Evolutionary conservation across 2,329 filamentous ascomycete species (phyloP), one percentile per base, ranked within the genome.

Genomic region (Chalara sp.): DNA sequence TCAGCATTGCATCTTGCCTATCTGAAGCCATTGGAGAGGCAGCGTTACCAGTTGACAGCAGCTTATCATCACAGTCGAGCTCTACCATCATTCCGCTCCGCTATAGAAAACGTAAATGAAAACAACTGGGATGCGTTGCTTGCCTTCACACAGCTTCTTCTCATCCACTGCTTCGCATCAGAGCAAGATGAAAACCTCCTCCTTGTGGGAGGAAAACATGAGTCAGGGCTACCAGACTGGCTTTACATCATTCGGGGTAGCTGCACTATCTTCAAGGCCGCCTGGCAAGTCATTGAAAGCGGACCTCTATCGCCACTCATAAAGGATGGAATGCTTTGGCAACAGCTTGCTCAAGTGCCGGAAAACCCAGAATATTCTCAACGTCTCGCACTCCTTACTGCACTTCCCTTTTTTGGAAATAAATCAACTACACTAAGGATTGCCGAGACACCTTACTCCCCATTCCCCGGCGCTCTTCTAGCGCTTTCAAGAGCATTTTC

Each of bases 151-250:
- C 53, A 58, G 7, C 50, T 60, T 30, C 49, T 57, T 13, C 43
- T 57, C 48, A 48, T 58, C 6, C 48, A 55, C 33, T 52, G 44
- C 29, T 52, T 57, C 40, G 54, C 55, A 37, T 47, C 53, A 37
- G 42, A 49, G 29, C 50, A 54, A 45, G 48, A 61, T 30, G 52
- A 46, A 21, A 50, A 52, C 28, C 49, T 62, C 39, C 53, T 62
- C 5, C 52, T 63, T 29, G 49, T 62, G 3, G 37, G 47, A 28
- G 47, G 35, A 4, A 47, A 44, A 32, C 10, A 45, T 30, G 49
- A 49, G 7, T n/a, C 45, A 1, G 45, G 37, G 5, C 43, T 53
- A 21, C 56, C 56, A 11, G 46, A 43, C n/a, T 58, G 56, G 56
- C 46, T 58, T 11, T 46, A 56, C 10, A 46, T 58, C n/a, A 44